Base-by-base conservation (phyloP, 495 filamentous ascomycete genomes). In the Corynascus novoguineensis region DNA sequence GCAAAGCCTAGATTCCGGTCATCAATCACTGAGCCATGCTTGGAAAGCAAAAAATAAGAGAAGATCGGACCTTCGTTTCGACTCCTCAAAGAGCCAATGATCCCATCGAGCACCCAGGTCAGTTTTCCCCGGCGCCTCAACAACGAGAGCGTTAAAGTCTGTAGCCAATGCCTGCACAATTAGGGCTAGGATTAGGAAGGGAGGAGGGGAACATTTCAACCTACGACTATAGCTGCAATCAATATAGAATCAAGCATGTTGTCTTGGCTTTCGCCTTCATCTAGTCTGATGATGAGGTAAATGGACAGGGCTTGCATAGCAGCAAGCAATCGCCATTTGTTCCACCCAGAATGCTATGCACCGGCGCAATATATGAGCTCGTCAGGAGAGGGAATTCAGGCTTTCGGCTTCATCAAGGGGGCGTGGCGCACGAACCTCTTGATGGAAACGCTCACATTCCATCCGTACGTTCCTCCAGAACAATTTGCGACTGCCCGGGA, bases 41-140 rank as follows among this genome's bases (percentile, higher is more conserved):
- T 21, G 4, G 1, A 12, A 15, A 10, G 31, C 11, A 10, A 6
- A 5, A n/a, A n/a, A n/a, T n/a, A n/a, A 25, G 41, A 24, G 15
- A 22, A 6, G 2, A 28, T 21, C 27, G 3, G 8, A 50, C 67
- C 70, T 70, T 66, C 67, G 61, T 52, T 54, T 63, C 37, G 70
- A 74, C 68, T 79, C 76, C 35, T 72, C 66, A 57, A 70, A 73
- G 17, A 77, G 63, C 76, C 76, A 79, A 21, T 74, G 63, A 59
- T 73, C 66, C 75, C 75, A 78, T 19, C 8, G 14, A 3, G n/a
- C 2, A 19, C 24, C 29, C 11, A 14, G 31, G 1, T 14, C 21
- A n/a, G 11, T 34, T 24, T 9, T 25, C 21, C n/a, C 19, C 6
- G 4, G 47, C 5, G 5, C 12, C 0, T 35, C 31, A 3, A 14